Conservation (phyloP, 164 flowering plant genomes). For the Cinnamomum micranthum region DNA sequence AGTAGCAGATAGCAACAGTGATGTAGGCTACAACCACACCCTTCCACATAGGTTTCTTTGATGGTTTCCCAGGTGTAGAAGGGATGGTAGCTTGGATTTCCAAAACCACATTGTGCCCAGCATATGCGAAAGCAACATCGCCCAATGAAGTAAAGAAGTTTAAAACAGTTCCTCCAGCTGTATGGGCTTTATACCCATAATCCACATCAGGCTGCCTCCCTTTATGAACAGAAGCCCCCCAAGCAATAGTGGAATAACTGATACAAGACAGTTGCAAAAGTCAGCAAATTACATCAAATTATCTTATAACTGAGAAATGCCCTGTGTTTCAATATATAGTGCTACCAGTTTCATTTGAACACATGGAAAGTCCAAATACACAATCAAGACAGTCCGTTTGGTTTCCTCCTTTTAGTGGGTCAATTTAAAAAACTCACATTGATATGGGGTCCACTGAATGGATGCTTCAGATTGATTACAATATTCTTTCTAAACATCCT, state of each 20-base stretch:
- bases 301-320: too few relatives aligned
- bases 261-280: background rate
- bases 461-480: too few relatives aligned
- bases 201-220: conserved; percentile 39
- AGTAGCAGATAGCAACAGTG: conserved; percentile 43
- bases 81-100: conserved; percentile 76
- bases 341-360: too few relatives aligned
- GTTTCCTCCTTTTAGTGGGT: too few relatives aligned
- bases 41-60: conserved; percentile 65
- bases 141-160: conserved; percentile 51
- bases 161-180: conserved; percentile 29
- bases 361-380: too few relatives aligned
- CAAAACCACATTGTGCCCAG: conserved; percentile 68
- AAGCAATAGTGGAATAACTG: conserved; percentile 62
- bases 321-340: too few relatives aligned
- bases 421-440: too few relatives aligned
- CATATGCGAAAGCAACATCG: conserved; percentile 61
- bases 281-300: too few relatives aligned
- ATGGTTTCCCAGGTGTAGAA: conserved; percentile 57
- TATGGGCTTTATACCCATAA: conserved; percentile 26
- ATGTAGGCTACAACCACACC: conserved; percentile 49
- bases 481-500: too few relatives aligned
- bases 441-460: too few relatives aligned
- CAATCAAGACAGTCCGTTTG: too few relatives aligned
- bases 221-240: conserved; percentile 39